Percentiles rank a stretch among this genome's conserved stretches.
phyloP scores from a whole-genome alignment of 2,329 filamentous ascomycete genomes.

The Colletotrichum sp. region DNA sequence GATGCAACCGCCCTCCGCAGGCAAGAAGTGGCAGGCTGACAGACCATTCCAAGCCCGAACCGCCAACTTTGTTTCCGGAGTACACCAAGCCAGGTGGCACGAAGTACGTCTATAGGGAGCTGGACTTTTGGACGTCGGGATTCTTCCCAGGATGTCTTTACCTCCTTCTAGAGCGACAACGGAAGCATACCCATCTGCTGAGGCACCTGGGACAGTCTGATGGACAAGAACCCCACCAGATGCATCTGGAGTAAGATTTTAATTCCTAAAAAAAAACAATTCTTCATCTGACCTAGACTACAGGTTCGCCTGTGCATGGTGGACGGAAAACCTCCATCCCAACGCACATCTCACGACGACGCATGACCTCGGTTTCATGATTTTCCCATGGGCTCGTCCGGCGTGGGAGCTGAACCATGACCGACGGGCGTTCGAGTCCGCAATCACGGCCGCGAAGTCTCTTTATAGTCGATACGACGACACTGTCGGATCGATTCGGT shows the following conservation, averaged over 20 bases:
- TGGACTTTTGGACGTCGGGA: constrained; percentile 52
- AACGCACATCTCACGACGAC: constrained; percentile 39
- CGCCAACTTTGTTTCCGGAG: constrained; percentile 35
- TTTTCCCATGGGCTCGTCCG: constrained; percentile 39
- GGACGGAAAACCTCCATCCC: constrained; percentile 40
- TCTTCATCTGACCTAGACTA: rapidly evolving
- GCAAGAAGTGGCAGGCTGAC: background rate
- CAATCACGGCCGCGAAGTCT: constrained; percentile 38
- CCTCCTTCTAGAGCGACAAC: constrained; percentile 39
- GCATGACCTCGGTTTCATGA: constrained; percentile 50
- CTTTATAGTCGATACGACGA: constrained; percentile 40
- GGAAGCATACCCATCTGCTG: constrained; percentile 27
- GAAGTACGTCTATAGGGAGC: constrained; percentile 42
- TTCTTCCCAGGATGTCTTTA: constrained; percentile 53
- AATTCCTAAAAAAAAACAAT: background rate
- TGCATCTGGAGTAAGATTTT: constrained; percentile 28
- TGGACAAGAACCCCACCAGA: constrained; percentile 22
- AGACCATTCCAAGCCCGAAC: background rate
- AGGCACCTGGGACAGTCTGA: background rate
- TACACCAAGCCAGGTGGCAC: constrained; percentile 40
- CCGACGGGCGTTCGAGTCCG: constrained; percentile 34
- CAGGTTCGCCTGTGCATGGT: constrained; percentile 42
- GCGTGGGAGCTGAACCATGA: constrained; percentile 46
- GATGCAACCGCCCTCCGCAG: too few relatives aligned
- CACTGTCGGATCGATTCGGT: constrained; percentile 38